These are phyloP conservation scores for Salvia splendens DNA, from an alignment of 257 asterid species.

Conservation along the genomic window DNA sequence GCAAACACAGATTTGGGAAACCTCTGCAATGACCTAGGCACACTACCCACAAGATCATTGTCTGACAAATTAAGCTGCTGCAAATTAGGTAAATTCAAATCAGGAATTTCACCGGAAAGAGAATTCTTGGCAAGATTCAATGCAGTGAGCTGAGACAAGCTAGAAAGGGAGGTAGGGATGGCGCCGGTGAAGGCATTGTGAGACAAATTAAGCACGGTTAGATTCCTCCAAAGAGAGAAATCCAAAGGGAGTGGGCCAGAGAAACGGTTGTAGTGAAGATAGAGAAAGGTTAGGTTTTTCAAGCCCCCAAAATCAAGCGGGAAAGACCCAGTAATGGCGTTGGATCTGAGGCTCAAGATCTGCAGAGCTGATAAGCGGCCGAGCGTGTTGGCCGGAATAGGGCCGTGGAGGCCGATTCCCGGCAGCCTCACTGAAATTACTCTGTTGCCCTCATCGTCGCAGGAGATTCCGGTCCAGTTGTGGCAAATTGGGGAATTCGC, in stretches of 20 bases:
- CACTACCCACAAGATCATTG: slow-evolving; percentile 62
- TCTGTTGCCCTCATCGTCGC: slow-evolving; percentile 70
- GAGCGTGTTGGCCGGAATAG: slow-evolving; percentile 62
- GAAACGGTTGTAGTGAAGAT: slow-evolving; percentile 70
- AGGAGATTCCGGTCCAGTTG: slow-evolving; percentile 73
- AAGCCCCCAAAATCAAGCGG: slow-evolving; percentile 64
- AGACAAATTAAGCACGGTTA: slow-evolving; percentile 56
- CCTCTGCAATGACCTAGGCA: slow-evolving; percentile 61
- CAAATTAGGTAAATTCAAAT: slow-evolving; percentile 50
- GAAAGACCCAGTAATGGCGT: slow-evolving; percentile 61
- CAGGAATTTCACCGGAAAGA: slow-evolving; percentile 60
- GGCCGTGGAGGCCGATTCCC: slow-evolving; percentile 82
- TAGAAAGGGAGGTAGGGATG: slow-evolving; percentile 56
- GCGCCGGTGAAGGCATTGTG: slow-evolving; percentile 57
- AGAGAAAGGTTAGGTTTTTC: slow-evolving; percentile 61
- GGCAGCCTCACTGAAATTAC: slow-evolving; percentile 68
- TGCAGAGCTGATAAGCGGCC: slow-evolving; percentile 78
- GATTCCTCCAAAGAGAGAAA: slow-evolving; percentile 67
- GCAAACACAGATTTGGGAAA: slow-evolving; percentile 61
- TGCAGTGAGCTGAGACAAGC: slow-evolving; percentile 46
- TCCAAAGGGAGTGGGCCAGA: slow-evolving; percentile 66
- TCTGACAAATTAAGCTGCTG: slow-evolving; percentile 53
- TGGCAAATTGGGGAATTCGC: slow-evolving; percentile 51
- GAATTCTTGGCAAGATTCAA: slow-evolving; percentile 63
- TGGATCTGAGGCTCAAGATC: slow-evolving; percentile 91